phyloP scores from a whole-genome alignment of 306 rosid species.

The Vigna reflexopilosa region DNA sequence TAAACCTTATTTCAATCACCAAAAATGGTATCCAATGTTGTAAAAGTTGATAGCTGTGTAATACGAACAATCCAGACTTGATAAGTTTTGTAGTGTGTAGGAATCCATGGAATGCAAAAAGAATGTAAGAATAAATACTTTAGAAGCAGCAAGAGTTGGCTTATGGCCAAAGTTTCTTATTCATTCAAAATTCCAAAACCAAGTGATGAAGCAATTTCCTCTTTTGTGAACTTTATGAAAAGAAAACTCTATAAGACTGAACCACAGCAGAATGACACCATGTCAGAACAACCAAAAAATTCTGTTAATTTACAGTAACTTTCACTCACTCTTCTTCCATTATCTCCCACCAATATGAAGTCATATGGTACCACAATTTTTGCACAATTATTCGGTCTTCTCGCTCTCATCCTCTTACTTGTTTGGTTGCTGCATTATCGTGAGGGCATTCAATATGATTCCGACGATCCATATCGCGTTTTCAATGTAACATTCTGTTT shows the following conservation, averaged over 20 bases:
- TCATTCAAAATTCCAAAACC: constrained; percentile 75
- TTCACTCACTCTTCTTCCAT: background rate
- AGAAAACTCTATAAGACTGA: constrained; percentile 50
- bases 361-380: constrained; percentile 46
- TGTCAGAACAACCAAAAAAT: constrained; percentile 31
- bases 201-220: constrained; percentile 70
- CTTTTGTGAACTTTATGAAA: constrained; percentile 44
- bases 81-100: too few relatives aligned
- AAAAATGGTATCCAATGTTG: too few relatives aligned
- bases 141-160: constrained; percentile 35
- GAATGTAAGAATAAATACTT: constrained; percentile 26
- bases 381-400: constrained; percentile 80
- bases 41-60: too few relatives aligned
- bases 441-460: constrained; percentile 79
- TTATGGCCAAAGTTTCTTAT: constrained; percentile 53
- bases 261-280: constrained; percentile 27
- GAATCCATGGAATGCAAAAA: too few relatives aligned
- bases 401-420: constrained; percentile 72
- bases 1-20: too few relatives aligned
- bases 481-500: constrained; percentile 63
- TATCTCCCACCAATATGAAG: constrained; percentile 1
- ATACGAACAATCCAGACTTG: too few relatives aligned
- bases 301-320: background rate
- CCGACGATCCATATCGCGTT: constrained; percentile 53
- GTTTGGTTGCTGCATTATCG: constrained; percentile 86